Percentiles rank a stretch among this genome's conserved stretches.
phyloP scores from a whole-genome alignment of 164 flowering plant species.

The Paratinospora sagittata region DNA sequence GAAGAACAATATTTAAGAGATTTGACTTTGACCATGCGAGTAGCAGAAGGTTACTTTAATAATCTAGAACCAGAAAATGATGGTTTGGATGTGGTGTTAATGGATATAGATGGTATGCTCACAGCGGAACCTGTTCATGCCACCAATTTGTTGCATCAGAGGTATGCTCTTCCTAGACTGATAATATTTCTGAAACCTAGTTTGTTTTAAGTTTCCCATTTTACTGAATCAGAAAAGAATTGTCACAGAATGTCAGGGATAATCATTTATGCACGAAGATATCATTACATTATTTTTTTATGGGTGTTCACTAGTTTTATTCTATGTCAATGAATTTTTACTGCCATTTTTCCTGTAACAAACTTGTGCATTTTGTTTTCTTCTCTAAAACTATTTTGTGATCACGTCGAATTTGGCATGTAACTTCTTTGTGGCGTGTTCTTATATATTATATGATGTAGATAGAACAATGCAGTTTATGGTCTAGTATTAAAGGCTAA shows the following conservation, averaged over 20 bases:
- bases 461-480: not conserved
- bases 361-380: not conserved
- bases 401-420: not conserved
- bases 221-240: not conserved
- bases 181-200: too few relatives aligned
- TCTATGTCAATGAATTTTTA: not conserved
- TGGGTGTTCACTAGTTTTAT: not conserved
- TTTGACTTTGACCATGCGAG: constrained; percentile 22
- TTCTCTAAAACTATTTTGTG: not conserved
- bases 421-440: not conserved
- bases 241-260: not conserved
- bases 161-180: constrained; percentile 23
- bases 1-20: constrained; percentile 45
- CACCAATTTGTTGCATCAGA: constrained; percentile 7
- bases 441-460: not conserved
- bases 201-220: not conserved
- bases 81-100: constrained; percentile 45
- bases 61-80: constrained; percentile 26
- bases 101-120: constrained; percentile 54
- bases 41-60: constrained; percentile 35
- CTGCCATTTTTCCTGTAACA: not conserved
- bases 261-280: not conserved
- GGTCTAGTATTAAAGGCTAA: not conserved
- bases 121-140: constrained; percentile 17
- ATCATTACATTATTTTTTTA: not conserved